Conservation (phyloP, 306 rosid species). For the Inga leiocalycina region DNA sequence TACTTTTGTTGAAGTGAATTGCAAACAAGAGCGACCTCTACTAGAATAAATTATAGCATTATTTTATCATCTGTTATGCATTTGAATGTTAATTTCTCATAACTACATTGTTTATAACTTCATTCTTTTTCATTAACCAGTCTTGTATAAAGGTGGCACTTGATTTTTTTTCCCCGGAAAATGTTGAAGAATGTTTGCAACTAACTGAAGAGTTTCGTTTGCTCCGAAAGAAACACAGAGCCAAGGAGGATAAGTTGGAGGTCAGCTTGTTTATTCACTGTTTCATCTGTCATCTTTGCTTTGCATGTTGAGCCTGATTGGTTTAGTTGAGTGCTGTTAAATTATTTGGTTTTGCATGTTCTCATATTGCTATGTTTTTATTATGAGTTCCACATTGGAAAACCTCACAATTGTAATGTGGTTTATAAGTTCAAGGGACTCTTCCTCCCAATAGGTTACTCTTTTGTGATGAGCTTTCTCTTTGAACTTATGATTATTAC, state of each 20-base stretch:
- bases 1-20: no score
- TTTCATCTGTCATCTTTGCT: background rate
- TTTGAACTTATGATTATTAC: no score
- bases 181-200: slow-evolving; percentile 62
- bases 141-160: slow-evolving; percentile 82
- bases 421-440: no score
- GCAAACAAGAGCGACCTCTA: no score
- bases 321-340: background rate
- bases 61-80: background rate
- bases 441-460: no score
- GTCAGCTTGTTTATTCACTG: slow-evolving; percentile 39
- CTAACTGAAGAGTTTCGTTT: slow-evolving; percentile 69
- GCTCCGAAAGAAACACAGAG: slow-evolving; percentile 66
- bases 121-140: slow-evolving; percentile 36
- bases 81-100: slow-evolving; percentile 15
- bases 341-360: background rate
- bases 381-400: no score
- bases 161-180: slow-evolving; percentile 80
- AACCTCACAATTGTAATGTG: no score
- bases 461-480: no score
- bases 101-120: slow-evolving; percentile 14
- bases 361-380: background rate
- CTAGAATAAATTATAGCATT: background rate
- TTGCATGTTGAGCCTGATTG: slow-evolving; percentile 27
- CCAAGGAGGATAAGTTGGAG: slow-evolving; percentile 76